Base-by-base conservation (phyloP, 2,329 filamentous ascomycete genomes). In the Ceratocystis variospora region DNA sequence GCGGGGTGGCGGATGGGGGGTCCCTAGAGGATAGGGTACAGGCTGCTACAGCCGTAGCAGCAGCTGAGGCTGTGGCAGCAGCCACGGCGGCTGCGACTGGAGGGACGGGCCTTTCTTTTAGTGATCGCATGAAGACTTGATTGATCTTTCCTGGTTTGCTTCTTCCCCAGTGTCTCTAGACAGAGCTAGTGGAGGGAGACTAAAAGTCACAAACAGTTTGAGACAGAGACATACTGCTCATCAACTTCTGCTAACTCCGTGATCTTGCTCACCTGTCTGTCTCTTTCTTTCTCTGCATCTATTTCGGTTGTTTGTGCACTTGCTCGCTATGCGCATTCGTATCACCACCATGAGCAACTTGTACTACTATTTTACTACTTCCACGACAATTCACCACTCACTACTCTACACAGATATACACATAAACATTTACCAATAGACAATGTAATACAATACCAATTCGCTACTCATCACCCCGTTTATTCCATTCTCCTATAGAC, bases 261-360 rank as follows among this genome's bases (percentile, higher is more conserved):
- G 12, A 37, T 37, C 33, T 37, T 37, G 33, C 33, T 8, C 10
- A 37, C 33, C 33, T 12, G 2, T 37, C 33, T 10, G 22, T 25
- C 22, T 25, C 33, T 37, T 37, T n/a, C 4, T 61, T 61, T 61
- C 31, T 61, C 19, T 61, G 61, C 61, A 50, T 67, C 57, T 61
- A 48, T 28, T 61, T 46, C 15, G 8, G 53, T 53, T 63, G 31
- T 17, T 46, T 22, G 12, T 53, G 37, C 37, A 25, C 33, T 57
- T 67, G 15, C 8, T 46, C 48, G 22, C 12, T 50, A 19, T n/a
- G 53, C 28, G 28, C 25, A 31, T 33, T 25, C 33, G 22, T 59
- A 59, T 17, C 53, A 57, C 19, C 50, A 55, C 22, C 28, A 37
- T 15, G 7, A 31, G 53, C 53, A 25, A 59, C 53, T 59, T 59